Percentiles rank a stretch among this genome's conserved stretches.
phyloP scores from a whole-genome alignment of 495 filamentous ascomycete genomes.

The Tuber calosporum region DNA sequence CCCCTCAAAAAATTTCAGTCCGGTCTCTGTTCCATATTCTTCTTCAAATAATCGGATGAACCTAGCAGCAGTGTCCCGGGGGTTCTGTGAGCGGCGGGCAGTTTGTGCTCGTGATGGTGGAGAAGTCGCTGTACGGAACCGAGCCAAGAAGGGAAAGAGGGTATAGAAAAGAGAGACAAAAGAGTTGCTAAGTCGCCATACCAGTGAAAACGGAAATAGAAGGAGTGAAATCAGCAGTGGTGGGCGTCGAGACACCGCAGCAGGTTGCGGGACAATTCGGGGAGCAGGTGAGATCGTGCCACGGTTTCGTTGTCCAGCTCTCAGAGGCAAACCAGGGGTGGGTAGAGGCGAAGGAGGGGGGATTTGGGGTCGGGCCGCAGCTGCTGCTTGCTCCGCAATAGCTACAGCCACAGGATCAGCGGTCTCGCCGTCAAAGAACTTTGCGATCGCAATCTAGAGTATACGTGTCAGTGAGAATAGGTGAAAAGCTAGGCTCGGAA shows the following conservation, averaged over 20 bases:
- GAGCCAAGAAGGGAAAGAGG: conserved; percentile 77
- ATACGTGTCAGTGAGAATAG: conserved; percentile 21
- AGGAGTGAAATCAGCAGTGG: conserved; percentile 68
- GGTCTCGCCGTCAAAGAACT: conserved; percentile 94
- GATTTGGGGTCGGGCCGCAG: conserved; percentile 43
- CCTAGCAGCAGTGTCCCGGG: conserved; percentile 77
- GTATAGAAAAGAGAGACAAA: conserved; percentile 59
- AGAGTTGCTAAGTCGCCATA: conserved; percentile 60
- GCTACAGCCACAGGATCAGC: conserved; percentile 75
- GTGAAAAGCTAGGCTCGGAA: conserved; percentile 11
- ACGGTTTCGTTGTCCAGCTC: conserved; percentile 16
- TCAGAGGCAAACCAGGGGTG: conserved; percentile 38
- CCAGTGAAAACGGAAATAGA: conserved; percentile 71
- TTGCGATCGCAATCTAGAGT: conserved; percentile 78
- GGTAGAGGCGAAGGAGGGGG: conserved; percentile 39
- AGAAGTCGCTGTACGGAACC: conserved; percentile 54
- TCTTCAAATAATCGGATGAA: conserved; percentile 92
- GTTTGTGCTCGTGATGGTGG: conserved; percentile 54
- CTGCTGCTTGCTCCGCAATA: conserved; percentile 49
- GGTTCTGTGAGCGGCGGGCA: conserved; percentile 65
- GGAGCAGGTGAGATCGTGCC: conserved; percentile 56
- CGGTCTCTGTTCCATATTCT: conserved; percentile 62
- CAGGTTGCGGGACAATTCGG: conserved; percentile 67
- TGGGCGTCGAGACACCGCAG: conserved; percentile 58
- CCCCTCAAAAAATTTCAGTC: conserved; percentile 56